These are phyloP conservation scores for Globisporangium perplexum DNA, from an alignment of 352 stramenopile species.

Conservation along the genomic window DNA sequence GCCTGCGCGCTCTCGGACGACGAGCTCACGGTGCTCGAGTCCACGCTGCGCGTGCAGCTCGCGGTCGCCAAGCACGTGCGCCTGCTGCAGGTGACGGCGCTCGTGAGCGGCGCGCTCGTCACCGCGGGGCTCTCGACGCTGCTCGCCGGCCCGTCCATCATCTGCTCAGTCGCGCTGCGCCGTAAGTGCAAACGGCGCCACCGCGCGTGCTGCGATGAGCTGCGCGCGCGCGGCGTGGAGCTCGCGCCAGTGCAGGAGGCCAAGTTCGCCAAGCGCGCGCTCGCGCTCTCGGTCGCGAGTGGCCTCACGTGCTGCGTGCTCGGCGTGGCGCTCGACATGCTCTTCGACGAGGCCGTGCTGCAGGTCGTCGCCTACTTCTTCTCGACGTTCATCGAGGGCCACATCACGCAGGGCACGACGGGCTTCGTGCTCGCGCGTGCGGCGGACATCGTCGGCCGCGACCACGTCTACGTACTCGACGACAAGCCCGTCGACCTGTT, in stretches of 20 bases:
- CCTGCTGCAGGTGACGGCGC: slow-evolving; percentile 14
- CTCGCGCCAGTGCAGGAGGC: slow-evolving; percentile 11
- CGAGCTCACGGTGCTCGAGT: slow-evolving; percentile 23
- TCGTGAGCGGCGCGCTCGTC: slow-evolving; percentile 12
- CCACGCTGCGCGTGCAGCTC: slow-evolving; percentile 25
- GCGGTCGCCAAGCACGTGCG: slow-evolving; percentile 18
- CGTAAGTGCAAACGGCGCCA: slow-evolving; percentile 17
- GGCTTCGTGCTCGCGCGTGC: slow-evolving; percentile 6
- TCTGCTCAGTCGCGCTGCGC: slow-evolving; percentile 18
- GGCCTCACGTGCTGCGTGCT: slow-evolving; percentile 22
- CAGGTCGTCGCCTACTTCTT: slow-evolving; percentile 21
- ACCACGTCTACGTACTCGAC: slow-evolving; percentile 11
- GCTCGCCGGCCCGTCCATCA: slow-evolving; percentile 16
- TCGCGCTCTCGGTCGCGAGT: slow-evolving; percentile 15
- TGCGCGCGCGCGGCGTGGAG: slow-evolving; percentile 10
- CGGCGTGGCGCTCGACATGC: slow-evolving; percentile 18
- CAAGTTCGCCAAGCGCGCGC: slow-evolving; percentile 18
- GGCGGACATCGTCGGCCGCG: slow-evolving; percentile 9
- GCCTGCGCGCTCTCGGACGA: slow-evolving; percentile 10
- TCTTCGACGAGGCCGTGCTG: slow-evolving; percentile 20
- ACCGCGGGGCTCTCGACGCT: slow-evolving; percentile 17
- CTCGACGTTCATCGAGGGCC: slow-evolving; percentile 7
- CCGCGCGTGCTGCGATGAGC: slow-evolving; percentile 9
- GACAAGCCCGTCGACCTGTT: slow-evolving; percentile 1
- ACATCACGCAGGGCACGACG: slow-evolving; percentile 9